Evolutionary conservation across 352 stramenopile genomes (phyloP), one percentile per base, ranked within the genome.

Genomic region (Globisporangium heterothallicum): DNA sequence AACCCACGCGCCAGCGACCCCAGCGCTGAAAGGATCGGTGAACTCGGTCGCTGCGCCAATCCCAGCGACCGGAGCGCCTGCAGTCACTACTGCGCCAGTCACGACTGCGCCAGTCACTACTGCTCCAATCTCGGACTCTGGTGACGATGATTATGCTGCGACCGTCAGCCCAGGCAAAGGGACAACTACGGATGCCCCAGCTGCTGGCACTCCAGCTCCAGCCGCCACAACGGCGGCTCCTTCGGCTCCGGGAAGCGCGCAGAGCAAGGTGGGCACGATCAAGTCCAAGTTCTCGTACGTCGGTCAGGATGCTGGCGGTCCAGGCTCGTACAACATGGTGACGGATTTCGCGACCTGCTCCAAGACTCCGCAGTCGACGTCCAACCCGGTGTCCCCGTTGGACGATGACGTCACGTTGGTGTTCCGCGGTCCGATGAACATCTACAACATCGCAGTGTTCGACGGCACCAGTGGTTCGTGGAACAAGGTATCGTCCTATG

Each of bases 371-470:
- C 65, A 82, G 43, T 64, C 56, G 3, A 74, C 68, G 24, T 57
- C 30, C 13, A 82, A 44, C 49, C 61, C 70, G 6, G 61, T 92
- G 38, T 83, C 71, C 12, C 78, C 81, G 13, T 66, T 89, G 18
- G 68, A 85, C 41, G 72, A 84, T 34, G 77, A 85, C 22, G 67
- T 88, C 24, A 78, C 81, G 40, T 22, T 89, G 36, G 59, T 78
- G 7, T 78, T 92, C 63, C 78, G 81, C 49, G 81, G 76, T 1
- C 73, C 70, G 5, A 73, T 88, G 61, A 81, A 59, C 55, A 84
- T 92, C 63, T 55, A 63, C 65, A 78, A 84, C 68, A 89, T 89
- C 45, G 72, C 69, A 0, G 70, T 92, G 49, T 92, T 87, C 45
- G 68, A 86, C 46, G 73, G 68, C 56, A 68, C 40, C 19, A 79